Evolutionary conservation across 257 asterid species (phyloP), one percentile per base, ranked within the genome.

Genomic region (Primulina huaijiensis): DNA sequence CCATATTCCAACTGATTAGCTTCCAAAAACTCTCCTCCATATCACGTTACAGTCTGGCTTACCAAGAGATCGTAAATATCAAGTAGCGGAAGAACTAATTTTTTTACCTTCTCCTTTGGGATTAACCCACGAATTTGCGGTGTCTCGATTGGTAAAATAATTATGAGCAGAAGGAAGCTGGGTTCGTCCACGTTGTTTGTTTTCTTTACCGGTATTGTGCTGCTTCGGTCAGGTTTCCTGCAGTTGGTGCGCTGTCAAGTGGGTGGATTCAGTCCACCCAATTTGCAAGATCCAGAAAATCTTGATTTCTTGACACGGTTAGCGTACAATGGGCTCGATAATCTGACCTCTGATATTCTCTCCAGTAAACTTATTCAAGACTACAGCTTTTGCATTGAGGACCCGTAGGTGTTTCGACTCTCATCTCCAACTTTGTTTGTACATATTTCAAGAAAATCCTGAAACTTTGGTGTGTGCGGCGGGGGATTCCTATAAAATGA

Each of bases 361-460:
- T 55, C 78, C 61, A 84, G 85, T 65, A 74, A 76, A 66, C 62
- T 90, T 62, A 85, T 83, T 70, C 80, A 75, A 65, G 79, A 82
- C 74, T 81, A 80, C 79, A 74, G 83, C 81, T 90, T 80, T 63
- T 90, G 96, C 83, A 74, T 88, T 75, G 71, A 69, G 63, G 77
- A 87, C 62, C 89, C 88, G 96, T 90, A 78, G 78, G 20, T 9
- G 5, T 9, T 63, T 46, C 56, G 56, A 16, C 20, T 46, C 56
- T 46, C 19, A 5, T 16, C 4, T 46, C 56, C 56, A 46, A 1
- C 20, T 46, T 46, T 46, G 19, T 16, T 46, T 16, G 0, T 46
- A 16, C 16, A 46, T 46, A 5, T 12, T 14, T 46, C 19, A 14
- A 46, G 16, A 46, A 46, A 4, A 46, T 14, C 8, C 7, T 46